A percentile compares a stretch with the other conserved stretches of the same genome.
phyloP scores from a whole-genome alignment of 148 eudicot species.

The Chenopodium album region DNA sequence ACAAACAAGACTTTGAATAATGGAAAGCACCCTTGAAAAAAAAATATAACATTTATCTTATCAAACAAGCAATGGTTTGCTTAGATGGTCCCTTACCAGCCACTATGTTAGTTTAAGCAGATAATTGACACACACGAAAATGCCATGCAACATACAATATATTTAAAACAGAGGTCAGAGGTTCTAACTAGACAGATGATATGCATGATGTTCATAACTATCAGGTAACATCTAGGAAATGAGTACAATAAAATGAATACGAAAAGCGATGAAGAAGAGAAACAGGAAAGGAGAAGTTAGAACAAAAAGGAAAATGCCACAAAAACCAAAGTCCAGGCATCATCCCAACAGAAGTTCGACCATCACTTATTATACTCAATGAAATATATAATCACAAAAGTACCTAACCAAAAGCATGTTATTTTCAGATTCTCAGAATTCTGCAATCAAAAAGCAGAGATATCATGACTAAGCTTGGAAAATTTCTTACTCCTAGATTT shows the following conservation, averaged over 20 bases:
- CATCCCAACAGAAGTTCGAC: background rate
- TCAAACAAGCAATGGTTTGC: background rate
- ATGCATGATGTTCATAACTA: background rate
- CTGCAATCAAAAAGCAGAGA: background rate
- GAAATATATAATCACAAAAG: background rate
- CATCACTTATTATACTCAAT: background rate
- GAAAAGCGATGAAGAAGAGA: background rate
- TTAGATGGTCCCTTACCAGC: background rate
- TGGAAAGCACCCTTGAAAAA: too few species aligned
- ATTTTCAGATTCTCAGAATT: background rate
- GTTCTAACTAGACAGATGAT: constrained; percentile 9
- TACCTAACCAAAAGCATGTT: background rate
- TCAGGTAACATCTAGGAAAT: background rate
- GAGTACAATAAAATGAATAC: background rate
- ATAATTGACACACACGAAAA: background rate
- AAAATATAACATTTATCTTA: background rate
- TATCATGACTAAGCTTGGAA: background rate
- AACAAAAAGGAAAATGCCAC: background rate
- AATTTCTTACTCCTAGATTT: background rate
- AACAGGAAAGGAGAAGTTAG: background rate
- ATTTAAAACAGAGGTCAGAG: background rate
- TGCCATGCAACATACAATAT: background rate
- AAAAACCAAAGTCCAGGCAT: background rate
- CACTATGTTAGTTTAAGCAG: background rate
- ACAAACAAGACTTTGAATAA: too few species aligned